Base-by-base conservation (phyloP, 371 early-diverging fungal species). In the Saksenaea oblongispora region DNA sequence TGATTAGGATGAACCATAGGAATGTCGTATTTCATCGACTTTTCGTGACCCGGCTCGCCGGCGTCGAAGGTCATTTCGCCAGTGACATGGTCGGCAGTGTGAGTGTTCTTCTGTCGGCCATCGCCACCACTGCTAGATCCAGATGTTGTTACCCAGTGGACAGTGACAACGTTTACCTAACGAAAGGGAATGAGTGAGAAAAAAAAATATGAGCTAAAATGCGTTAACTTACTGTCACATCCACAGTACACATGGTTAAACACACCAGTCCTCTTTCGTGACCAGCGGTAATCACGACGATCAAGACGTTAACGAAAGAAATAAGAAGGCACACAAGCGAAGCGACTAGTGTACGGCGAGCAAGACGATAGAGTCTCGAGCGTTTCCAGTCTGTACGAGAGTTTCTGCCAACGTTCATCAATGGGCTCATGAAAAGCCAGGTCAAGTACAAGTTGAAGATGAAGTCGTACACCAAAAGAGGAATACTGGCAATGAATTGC, bases 181-280 rank as follows among this genome's bases (percentile, higher is more conserved):
- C 4, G n/a, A 18, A 57, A n/a, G n/a, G 2, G 18, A 44, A 39
- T 24, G 3, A 34, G 8, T 11, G 11, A 44, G 41, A 54, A 34
- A 62, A 31, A 62, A 28, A 64, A 15, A 61, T 24, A 14, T 31
- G 51, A 35, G n/a, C n/a, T 11, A 28, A 17, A 18, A 54, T 17
- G 10, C 1, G 42, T 22, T 15, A 17, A 54, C 66, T 69, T 76
- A 78, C 74, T 1, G 87, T 86, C 17, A 86, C 84, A 67, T 86
- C 85, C 5, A 81, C 51, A 3, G 83, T 84, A 64, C 87, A 86
- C 54, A 73, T 72, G 4, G 80, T 82, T 8, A 86, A 59, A 54
- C 87, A 86, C 31, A 83, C 70, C 15, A 84, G 35, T 14, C 84
- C 87, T 34, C 87, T 70, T 60, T 84, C 75, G 34, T 77, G 72